A percentile compares a stretch with the other conserved stretches of the same genome.
Conservation (phyloP, 805 yeast genomes). For the Metschnikowia noctiluminum region DNA sequence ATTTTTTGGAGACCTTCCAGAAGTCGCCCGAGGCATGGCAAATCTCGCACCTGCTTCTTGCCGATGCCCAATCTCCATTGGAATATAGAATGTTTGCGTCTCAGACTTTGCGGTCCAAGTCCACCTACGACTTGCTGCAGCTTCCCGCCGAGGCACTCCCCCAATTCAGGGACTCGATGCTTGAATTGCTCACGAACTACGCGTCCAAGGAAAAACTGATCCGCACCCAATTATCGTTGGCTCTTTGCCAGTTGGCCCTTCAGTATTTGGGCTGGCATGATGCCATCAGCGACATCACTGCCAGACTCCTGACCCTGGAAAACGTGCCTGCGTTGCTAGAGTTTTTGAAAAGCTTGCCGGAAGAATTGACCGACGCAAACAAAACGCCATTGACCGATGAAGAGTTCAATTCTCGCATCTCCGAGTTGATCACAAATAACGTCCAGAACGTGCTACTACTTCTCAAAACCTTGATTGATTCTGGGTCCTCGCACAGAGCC, state of each 20-base stretch:
- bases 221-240: constrained; percentile 78
- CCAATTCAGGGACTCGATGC: constrained; percentile 64
- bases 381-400: constrained; percentile 78
- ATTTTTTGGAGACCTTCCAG: constrained; percentile 75
- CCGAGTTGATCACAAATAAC: constrained; percentile 59
- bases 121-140: constrained; percentile 79
- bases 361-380: constrained; percentile 77
- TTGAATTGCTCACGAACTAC: constrained; percentile 53
- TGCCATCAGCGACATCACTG: constrained; percentile 66
- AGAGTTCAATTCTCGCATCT: constrained; percentile 65
- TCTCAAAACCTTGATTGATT: constrained; percentile 46
- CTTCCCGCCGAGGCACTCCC: constrained; percentile 50
- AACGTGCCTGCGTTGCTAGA: constrained; percentile 57
- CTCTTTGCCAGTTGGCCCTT: constrained; percentile 77
- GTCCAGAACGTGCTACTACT: constrained; percentile 66
- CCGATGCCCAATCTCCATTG: constrained; percentile 31
- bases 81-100: constrained; percentile 81
- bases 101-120: constrained; percentile 83
- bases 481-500: constrained; percentile 21
- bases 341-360: constrained; percentile 85
- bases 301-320: constrained; percentile 39
- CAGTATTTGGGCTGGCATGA: constrained; percentile 72
- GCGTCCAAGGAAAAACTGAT: constrained; percentile 47
- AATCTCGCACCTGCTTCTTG: constrained; percentile 54
- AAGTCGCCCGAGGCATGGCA: constrained; percentile 83